Evolutionary conservation across 2,329 filamentous ascomycete genomes (phyloP), one percentile per base, ranked within the genome.

Genomic region (Chaetomiaceae sp.): DNA sequence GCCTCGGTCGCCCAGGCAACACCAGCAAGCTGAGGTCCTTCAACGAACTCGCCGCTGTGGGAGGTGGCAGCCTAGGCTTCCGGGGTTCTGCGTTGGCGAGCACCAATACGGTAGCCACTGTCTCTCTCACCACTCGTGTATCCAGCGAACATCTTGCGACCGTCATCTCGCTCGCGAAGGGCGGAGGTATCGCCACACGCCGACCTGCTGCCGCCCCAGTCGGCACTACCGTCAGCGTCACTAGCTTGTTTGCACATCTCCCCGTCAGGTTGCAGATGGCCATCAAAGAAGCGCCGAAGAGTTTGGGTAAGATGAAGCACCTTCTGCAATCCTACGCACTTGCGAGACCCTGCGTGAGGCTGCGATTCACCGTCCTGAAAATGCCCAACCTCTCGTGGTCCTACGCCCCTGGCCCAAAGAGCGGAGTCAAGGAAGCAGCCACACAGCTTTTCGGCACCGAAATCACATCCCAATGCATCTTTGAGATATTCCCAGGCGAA

Each of bases 21-120:
- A 91, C 87, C 1, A 90, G 85, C 72, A 92, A 91, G 68, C 74
- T 91, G 38, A 71, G 69, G 43, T 71, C 70, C n/a, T 79, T 86
- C 51, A 73, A 80, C 0, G 84, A 90, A 44, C 69, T 90, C 33
- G 72, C 69, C 44, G 64, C 62, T 2, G 68, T 83, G 17, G 81
- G 78, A 7, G 76, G 78, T 1, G 72, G 69, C 38, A 83, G 76
- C 27, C 74, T 91, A n/a, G 87, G 87, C 2, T 92, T 91, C 62
- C 79, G 87, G 31, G 87, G 87, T 17, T 81, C 89, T 62, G 86
- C 86, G 14, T 69, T 92, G 53, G 84, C 86, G 34, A 83, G 81
- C 64, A 75, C 77, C 52, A 83, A 80, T 53, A 73, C 77, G 37
- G 63, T 88, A 51, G 81, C 80, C 33, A 71, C 74, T 3, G 68